phyloP scores from a whole-genome alignment of 306 rosid species.

The Ammopiptanthus mongolicus region DNA sequence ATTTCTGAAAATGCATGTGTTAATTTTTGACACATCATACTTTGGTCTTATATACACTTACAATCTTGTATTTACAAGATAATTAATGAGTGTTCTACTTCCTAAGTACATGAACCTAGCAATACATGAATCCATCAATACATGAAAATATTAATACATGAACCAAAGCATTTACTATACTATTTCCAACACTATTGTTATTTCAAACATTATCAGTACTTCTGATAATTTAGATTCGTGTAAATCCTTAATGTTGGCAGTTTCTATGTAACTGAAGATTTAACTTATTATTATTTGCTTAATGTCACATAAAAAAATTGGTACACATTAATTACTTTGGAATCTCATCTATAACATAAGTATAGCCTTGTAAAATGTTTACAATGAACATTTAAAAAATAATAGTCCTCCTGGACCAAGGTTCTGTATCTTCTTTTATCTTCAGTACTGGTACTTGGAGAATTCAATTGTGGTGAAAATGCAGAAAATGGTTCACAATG shows the following conservation, averaged over 20 bases:
- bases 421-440: background rate
- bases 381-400: background rate
- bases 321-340: background rate
- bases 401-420: background rate
- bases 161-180: too few species aligned
- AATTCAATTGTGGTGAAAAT: background rate
- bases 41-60: too few species aligned
- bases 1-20: too few species aligned
- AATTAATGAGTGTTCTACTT: too few species aligned
- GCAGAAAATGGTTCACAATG: background rate
- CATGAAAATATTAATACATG: too few species aligned
- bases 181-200: too few species aligned
- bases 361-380: background rate
- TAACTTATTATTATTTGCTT: background rate
- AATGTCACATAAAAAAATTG: background rate
- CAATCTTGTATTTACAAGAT: too few species aligned
- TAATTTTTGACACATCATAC: too few species aligned
- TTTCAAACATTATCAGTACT: background rate
- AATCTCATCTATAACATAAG: background rate
- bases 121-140: too few species aligned
- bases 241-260: background rate
- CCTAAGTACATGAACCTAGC: too few species aligned
- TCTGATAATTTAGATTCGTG: background rate
- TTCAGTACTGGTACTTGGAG: background rate
- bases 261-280: background rate